phyloP scores from a whole-genome alignment of 2,329 filamentous ascomycete species.

The Ophiosphaerella korrae region DNA sequence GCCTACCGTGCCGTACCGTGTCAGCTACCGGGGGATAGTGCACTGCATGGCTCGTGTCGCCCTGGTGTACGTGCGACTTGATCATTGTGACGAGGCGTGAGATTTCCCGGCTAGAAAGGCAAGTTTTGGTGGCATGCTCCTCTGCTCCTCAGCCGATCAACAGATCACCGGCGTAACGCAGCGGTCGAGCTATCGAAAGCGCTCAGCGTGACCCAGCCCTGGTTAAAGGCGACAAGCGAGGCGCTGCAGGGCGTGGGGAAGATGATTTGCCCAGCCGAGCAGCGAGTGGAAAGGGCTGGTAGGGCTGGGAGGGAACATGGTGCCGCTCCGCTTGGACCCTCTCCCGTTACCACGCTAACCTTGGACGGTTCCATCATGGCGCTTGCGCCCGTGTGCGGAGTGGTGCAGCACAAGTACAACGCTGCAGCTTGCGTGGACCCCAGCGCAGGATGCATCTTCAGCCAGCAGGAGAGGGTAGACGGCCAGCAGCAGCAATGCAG shows the following conservation, averaged over 20 bases:
- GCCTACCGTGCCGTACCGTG: constrained; percentile 11
- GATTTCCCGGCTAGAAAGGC: not conserved
- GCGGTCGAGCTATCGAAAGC: constrained; percentile 1
- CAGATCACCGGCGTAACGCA: constrained; percentile 1
- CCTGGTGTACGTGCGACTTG: constrained; percentile 12
- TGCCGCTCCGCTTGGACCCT: constrained; percentile 5
- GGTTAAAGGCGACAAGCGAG: constrained; percentile 11
- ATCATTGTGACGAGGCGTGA: constrained; percentile 8
- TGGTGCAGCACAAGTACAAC: constrained; percentile 14
- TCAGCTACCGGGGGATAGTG: constrained; percentile 18
- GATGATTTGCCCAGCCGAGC: constrained; percentile 6
- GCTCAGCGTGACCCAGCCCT: constrained; percentile 8
- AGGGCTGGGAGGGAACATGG: constrained; percentile 22
- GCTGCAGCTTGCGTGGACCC: constrained; percentile 19
- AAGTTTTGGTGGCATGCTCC: not conserved
- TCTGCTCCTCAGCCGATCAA: constrained; percentile 8
- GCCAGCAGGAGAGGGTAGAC: too few species aligned
- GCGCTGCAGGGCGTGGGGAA: constrained; percentile 13
- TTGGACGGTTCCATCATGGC: constrained; percentile 15
- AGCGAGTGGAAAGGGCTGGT: constrained; percentile 13
- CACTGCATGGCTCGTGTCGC: constrained; percentile 15
- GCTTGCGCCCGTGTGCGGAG: constrained; percentile 18
- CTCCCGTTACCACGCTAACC: constrained; percentile 19
- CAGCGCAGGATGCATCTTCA: constrained; percentile 2
- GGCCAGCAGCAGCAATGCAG: too few species aligned